Conservation (phyloP, 352 stramenopile genomes). For the Blastocystis sp. region DNA sequence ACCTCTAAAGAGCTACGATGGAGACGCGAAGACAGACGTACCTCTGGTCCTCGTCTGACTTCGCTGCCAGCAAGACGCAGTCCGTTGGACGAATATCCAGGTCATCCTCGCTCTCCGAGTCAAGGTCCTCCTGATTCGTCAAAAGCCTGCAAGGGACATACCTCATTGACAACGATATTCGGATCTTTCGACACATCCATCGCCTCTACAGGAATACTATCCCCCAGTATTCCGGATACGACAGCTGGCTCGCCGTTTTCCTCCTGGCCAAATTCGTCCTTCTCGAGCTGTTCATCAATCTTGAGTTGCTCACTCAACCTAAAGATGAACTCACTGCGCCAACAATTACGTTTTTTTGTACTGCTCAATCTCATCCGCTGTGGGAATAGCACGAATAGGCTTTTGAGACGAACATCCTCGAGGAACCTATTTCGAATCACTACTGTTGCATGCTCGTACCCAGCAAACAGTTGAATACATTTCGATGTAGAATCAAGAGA, state of each 20-base stretch:
- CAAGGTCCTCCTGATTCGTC: background rate
- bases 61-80: slow-evolving; percentile 75
- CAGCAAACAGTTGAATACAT: slow-evolving; percentile 62
- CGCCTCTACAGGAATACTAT: slow-evolving; percentile 1
- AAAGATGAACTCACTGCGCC: background rate
- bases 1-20: slow-evolving; percentile 85
- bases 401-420: slow-evolving; percentile 41
- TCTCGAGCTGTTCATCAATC: background rate
- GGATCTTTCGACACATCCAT: slow-evolving; percentile 38
- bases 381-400: slow-evolving; percentile 47
- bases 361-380: slow-evolving; percentile 36
- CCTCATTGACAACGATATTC: slow-evolving; percentile 11
- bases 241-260: background rate
- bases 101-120: slow-evolving; percentile 68
- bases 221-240: background rate
- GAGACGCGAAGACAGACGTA: background rate
- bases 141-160: background rate
- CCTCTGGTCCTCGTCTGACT: slow-evolving; percentile 74
- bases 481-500: slow-evolving; percentile 10
- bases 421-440: background rate
- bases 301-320: background rate
- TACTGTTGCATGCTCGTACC: background rate
- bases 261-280: background rate
- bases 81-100: slow-evolving; percentile 77
- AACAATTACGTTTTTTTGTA: slow-evolving; percentile 40